Percentiles rank a stretch among this genome's conserved stretches.
phyloP scores from a whole-genome alignment of 176 grass and related monocot genomes.

The Tillandsia fasciculata region DNA sequence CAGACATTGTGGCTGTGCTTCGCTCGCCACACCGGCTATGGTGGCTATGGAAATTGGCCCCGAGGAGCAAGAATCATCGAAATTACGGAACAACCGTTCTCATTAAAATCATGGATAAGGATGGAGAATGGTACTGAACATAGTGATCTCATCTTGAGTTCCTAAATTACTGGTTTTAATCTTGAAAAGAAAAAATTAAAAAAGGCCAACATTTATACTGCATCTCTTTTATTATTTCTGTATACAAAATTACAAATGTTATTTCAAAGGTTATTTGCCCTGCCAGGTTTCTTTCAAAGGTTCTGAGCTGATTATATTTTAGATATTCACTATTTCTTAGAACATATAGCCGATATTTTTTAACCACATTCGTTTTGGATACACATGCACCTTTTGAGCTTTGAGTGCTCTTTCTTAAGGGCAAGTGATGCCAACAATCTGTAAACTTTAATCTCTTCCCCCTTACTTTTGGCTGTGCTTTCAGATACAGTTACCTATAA shows the following conservation, averaged over 20 bases:
- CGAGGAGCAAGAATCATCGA: conserved; percentile 61
- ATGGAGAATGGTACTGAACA: conserved; percentile 65
- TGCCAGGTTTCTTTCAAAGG: too few species aligned
- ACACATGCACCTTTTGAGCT: too few species aligned
- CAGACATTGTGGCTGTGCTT: conserved; percentile 69
- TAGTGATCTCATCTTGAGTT: conserved; percentile 39
- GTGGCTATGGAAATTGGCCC: conserved; percentile 63
- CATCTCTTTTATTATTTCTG: not conserved
- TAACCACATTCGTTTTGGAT: too few species aligned
- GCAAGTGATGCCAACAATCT: too few species aligned
- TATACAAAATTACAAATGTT: not conserved
- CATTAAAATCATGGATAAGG: conserved; percentile 55
- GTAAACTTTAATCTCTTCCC: too few species aligned
- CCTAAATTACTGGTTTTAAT: conserved; percentile 12
- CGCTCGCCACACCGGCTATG: conserved; percentile 70
- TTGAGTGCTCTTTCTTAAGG: too few species aligned
- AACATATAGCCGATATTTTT: too few species aligned
- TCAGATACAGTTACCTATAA: too few species aligned
- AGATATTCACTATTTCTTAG: too few species aligned
- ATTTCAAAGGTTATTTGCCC: not conserved
- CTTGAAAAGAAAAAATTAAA: not conserved
- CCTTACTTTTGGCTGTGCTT: too few species aligned
- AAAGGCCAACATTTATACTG: too few species aligned
- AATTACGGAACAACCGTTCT: conserved; percentile 32
- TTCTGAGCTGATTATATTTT: too few species aligned